These are phyloP conservation scores for Phialocephala sp. DNA, from an alignment of 2,329 filamentous ascomycete species.

Conservation along the genomic window DNA sequence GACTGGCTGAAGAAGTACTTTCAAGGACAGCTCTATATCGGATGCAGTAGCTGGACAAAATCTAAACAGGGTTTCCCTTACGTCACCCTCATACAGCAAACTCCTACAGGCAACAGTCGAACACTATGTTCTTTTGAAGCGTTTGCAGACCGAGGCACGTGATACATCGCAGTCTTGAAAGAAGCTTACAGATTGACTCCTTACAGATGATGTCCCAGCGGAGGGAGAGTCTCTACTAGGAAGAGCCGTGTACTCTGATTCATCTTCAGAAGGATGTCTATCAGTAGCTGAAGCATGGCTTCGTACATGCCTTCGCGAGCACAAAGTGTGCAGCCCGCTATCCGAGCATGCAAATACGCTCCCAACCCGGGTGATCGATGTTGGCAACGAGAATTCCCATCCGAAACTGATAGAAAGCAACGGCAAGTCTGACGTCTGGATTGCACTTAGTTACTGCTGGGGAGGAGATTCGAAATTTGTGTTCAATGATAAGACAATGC, in stretches of 20 bases:
- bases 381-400: constrained; percentile 21
- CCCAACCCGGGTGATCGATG: constrained; percentile 29
- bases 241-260: constrained; percentile 24
- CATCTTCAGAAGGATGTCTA: constrained; percentile 23
- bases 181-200: not conserved
- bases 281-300: constrained; percentile 26
- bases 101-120: constrained; percentile 12
- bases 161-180: not conserved
- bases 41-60: constrained; percentile 28
- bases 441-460: constrained; percentile 34
- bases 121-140: constrained; percentile 29
- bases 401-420: constrained; percentile 22
- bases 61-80: constrained; percentile 29
- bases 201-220: constrained; percentile 21
- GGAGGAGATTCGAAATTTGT: constrained; percentile 22
- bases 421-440: constrained; percentile 16
- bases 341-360: constrained; percentile 2
- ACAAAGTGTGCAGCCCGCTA: constrained; percentile 20
- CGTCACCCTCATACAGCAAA: constrained; percentile 26
- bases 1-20: constrained; percentile 27
- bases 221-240: constrained; percentile 25
- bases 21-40: constrained; percentile 27
- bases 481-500: constrained; percentile 18
- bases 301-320: constrained; percentile 21
- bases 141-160: constrained; percentile 30